These are phyloP conservation scores for Aspergillus ellipticus DNA, from an alignment of 495 filamentous ascomycete genomes.

Conservation along the genomic window DNA sequence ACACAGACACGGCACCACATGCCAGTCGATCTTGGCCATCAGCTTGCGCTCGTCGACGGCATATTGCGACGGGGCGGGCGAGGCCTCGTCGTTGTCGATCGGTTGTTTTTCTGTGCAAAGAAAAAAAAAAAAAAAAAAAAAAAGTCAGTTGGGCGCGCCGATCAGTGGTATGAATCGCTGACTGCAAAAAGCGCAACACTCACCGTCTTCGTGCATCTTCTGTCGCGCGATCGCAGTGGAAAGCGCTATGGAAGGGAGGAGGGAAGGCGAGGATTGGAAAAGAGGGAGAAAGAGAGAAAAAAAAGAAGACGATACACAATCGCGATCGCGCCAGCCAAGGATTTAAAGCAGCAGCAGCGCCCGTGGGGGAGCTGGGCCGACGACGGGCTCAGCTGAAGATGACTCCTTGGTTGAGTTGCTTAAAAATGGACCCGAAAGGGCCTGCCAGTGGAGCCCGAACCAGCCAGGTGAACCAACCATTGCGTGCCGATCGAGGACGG, in stretches of 20 bases:
- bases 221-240: neutral
- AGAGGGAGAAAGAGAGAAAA: neutral
- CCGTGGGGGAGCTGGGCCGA: neutral
- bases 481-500: neutral
- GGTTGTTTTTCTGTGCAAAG: constrained; percentile 1
- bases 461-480: constrained; percentile 1
- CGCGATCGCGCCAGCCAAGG: neutral
- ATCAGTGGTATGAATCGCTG: no score
- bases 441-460: neutral
- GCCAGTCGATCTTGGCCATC: constrained; percentile 65
- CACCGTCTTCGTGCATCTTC: neutral
- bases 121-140: no score
- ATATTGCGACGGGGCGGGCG: constrained; percentile 4
- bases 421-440: neutral
- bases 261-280: neutral
- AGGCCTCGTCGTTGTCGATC: neutral
- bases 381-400: neutral
- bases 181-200: no score
- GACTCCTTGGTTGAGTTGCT: neutral
- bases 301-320: neutral
- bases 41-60: constrained; percentile 61
- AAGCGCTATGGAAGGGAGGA: neutral
- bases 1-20: constrained; percentile 70
- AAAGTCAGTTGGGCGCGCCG: no score
- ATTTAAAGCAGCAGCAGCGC: constrained; percentile 1